Conservation (phyloP, 805 yeast species). For the Kuraishia piskuri region DNA sequence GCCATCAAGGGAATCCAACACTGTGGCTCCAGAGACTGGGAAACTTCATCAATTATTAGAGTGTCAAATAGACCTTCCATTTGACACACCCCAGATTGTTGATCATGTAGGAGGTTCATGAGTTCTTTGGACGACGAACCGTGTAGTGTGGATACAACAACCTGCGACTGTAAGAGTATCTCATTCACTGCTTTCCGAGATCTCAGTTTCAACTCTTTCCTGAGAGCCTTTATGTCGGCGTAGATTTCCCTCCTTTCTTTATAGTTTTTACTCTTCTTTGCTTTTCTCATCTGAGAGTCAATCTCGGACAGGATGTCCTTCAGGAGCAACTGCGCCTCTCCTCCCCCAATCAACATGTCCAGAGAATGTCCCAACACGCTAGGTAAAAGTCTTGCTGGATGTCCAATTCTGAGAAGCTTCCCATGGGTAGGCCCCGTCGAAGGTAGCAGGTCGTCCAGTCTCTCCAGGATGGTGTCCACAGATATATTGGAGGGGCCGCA, state of each 20-base stretch:
- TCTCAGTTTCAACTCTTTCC: constrained; percentile 60
- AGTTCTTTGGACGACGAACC: constrained; percentile 76
- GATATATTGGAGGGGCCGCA: constrained; percentile 95
- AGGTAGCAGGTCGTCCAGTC: constrained; percentile 40
- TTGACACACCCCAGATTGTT: constrained; percentile 7
- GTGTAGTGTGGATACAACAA: constrained; percentile 78
- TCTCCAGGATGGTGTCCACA: constrained; percentile 83
- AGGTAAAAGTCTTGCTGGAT: constrained; percentile 77
- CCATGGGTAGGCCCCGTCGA: constrained; percentile 16
- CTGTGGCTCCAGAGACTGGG: constrained; percentile 90
- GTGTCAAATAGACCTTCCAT: constrained; percentile 52
- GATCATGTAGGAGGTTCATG: constrained; percentile 31
- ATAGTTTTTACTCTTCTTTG: constrained; percentile 55
- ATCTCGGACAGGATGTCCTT: constrained; percentile 68
- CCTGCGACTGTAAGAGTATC: constrained; percentile 50
- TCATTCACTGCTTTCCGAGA: constrained; percentile 58
- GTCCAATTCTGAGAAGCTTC: constrained; percentile 74
- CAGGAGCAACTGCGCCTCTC: constrained; percentile 52
- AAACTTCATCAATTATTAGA: constrained; percentile 88
- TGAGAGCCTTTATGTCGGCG: constrained; percentile 55
- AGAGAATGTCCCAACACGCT: constrained; percentile 61
- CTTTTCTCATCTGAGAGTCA: constrained; percentile 37
- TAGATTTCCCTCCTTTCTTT: constrained; percentile 60
- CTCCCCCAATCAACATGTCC: constrained; percentile 56
- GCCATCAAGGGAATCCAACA: constrained; percentile 89